Evolutionary conservation across 352 stramenopile species (phyloP).

Genomic region (Phytopythium cucurbitacearum): DNA sequence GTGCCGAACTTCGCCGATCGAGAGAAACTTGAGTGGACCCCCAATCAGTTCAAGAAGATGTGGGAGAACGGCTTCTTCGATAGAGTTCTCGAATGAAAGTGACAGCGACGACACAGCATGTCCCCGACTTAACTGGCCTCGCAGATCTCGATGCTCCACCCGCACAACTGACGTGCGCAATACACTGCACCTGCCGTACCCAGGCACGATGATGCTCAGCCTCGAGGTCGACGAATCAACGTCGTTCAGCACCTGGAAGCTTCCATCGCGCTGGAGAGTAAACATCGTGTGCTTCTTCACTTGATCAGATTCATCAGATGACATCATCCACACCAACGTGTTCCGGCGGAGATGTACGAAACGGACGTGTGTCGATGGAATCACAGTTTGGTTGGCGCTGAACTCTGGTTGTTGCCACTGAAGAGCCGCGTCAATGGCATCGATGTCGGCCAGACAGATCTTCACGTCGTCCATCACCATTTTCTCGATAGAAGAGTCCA

Average conservation of each 20-base stretch:
- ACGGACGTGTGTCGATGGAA: neutral
- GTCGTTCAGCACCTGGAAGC: constrained; percentile 1
- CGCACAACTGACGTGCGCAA: neutral
- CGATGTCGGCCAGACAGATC: constrained; percentile 1
- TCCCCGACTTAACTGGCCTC: neutral
- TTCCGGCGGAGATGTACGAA: neutral
- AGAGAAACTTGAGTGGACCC: neutral
- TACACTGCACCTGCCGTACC: constrained; percentile 1
- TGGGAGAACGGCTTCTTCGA: neutral
- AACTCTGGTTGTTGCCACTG: neutral
- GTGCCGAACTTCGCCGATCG: constrained; percentile 1
- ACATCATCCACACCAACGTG: neutral
- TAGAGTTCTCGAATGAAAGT: neutral
- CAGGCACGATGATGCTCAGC: neutral
- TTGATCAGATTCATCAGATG: neutral
- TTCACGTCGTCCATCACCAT: constrained; percentile 1
- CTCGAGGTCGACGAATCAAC: neutral
- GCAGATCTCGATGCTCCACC: neutral
- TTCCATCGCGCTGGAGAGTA: neutral
- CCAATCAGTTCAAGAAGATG: neutral
- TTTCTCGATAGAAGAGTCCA: neutral
- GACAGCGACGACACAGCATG: neutral
- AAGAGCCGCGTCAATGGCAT: neutral
- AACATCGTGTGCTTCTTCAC: neutral
- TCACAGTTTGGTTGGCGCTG: neutral